These are phyloP conservation scores for Globisporangium acanthophoron DNA, from an alignment of 352 stramenopile genomes.

Conservation along the genomic window DNA sequence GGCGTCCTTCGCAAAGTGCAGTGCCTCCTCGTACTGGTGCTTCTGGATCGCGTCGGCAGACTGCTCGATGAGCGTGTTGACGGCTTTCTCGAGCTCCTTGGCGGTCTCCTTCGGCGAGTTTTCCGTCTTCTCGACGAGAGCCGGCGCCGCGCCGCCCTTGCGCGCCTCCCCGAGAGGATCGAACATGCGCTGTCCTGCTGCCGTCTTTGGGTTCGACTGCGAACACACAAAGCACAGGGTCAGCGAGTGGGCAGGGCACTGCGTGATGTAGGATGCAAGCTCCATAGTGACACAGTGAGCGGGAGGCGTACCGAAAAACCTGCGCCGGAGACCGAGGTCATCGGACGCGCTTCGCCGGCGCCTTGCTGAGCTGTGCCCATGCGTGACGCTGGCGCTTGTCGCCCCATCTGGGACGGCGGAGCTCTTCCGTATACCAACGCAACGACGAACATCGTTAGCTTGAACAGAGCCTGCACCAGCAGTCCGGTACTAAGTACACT, in stretches of 20 bases:
- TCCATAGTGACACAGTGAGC: neutral
- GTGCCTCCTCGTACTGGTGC: slow-evolving; percentile 74
- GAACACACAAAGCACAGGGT: neutral
- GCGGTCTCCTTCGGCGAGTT: slow-evolving; percentile 91
- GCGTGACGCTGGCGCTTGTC: slow-evolving; percentile 47
- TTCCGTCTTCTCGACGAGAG: slow-evolving; percentile 88
- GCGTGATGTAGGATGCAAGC: too few relatives aligned
- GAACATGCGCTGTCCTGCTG: slow-evolving; percentile 71
- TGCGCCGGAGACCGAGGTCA: slow-evolving; percentile 92
- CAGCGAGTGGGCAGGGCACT: neutral
- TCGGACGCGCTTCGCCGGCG: slow-evolving; percentile 74
- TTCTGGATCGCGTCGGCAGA: slow-evolving; percentile 72
- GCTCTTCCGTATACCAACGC: slow-evolving; percentile 18
- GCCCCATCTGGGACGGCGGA: slow-evolving; percentile 74
- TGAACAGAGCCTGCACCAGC: neutral
- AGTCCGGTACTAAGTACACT: neutral
- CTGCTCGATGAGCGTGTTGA: slow-evolving; percentile 92
- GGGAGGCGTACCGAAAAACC: slow-evolving; percentile 74
- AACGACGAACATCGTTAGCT: neutral
- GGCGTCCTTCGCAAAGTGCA: slow-evolving; percentile 86
- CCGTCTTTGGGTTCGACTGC: slow-evolving; percentile 78
- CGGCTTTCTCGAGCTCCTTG: slow-evolving; percentile 86
- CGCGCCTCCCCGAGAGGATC: slow-evolving; percentile 88
- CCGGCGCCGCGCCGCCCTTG: slow-evolving; percentile 67
- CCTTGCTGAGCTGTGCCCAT: slow-evolving; percentile 55